Conservation (phyloP, 1,139 yeast species). For the Nematodospora anomalae region DNA sequence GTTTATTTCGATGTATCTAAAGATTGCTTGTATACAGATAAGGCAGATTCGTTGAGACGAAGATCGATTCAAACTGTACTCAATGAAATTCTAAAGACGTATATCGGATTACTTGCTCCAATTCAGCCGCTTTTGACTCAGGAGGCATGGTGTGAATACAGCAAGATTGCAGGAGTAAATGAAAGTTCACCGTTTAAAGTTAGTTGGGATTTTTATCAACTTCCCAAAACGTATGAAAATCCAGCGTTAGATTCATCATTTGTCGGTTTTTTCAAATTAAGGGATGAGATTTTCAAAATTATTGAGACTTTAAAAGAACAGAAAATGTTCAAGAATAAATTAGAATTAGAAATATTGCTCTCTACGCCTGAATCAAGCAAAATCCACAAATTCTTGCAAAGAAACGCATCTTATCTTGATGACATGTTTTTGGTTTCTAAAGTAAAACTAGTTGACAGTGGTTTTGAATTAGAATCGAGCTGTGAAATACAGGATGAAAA, state of each 20-base stretch:
- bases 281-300: slow-evolving; percentile 48
- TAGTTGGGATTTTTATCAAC: slow-evolving; percentile 32
- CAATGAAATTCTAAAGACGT: slow-evolving; percentile 56
- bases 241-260: slow-evolving; percentile 40
- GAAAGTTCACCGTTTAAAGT: slow-evolving; percentile 54
- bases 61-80: slow-evolving; percentile 73
- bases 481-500: slow-evolving; percentile 5
- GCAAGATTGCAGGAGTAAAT: slow-evolving; percentile 30
- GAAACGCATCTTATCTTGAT: slow-evolving; percentile 33
- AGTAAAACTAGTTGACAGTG: slow-evolving; percentile 34
- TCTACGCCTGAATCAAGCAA: slow-evolving; percentile 17
- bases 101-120: slow-evolving; percentile 72
- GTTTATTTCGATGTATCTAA: slow-evolving; percentile 84
- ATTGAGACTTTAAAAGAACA: slow-evolving; percentile 33
- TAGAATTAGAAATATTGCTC: slow-evolving; percentile 57
- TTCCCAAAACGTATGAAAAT: slow-evolving; percentile 29
- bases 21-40: slow-evolving; percentile 80
- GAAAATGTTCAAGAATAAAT: slow-evolving; percentile 56
- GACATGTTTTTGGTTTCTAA: slow-evolving; percentile 72
- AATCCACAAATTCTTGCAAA: slow-evolving; percentile 16
- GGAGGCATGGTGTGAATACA: slow-evolving; percentile 75
- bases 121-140: slow-evolving; percentile 81
- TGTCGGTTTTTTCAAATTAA: slow-evolving; percentile 42
- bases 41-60: slow-evolving; percentile 48
- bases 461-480: slow-evolving; percentile 2